Base-by-base conservation (phyloP, 1,284 basidiomycete species). In the Athelia sp. region DNA sequence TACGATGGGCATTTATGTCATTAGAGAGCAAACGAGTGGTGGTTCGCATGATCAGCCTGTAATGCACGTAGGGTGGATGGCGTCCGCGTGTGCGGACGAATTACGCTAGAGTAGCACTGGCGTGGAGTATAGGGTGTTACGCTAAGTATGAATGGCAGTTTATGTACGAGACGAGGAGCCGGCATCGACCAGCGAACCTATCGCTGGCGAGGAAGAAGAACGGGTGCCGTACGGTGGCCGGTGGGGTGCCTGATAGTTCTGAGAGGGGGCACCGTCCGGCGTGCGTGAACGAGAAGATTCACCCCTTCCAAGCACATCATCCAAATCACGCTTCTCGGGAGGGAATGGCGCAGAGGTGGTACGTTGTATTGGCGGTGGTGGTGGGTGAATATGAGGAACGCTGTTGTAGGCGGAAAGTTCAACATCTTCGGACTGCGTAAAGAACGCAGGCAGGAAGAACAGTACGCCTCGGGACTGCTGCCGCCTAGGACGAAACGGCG, bases 401-500 rank as follows among this genome's bases (percentile, higher is more conserved):
- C 62, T 66, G 14, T 66, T 56, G 57, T 56, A 47, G 52, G 46
- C 36, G 10, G 48, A 52, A 23, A 76, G 62, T 55, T 83, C 78
- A 47, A 79, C 65, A 52, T 76, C 74, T 40, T 72, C 72, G 2
- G 74, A 65, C 47, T 76, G 70, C 2, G 82, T 74, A 62, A 89
- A 84, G 57, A 88, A 83, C n/a, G 88, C 85, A 31, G 87, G 88
- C 43, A 91, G 75, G 74, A 91, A 90, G 68, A 89, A 90, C 48
- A 90, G 67, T 29, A 88, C 79, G 26, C 84, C 82, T 34, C 82
- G 75, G 46, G 74, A 73, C 29, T 75, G 71, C 31, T 72, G 74
- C 40, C 76, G 71, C 51, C 76, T 69, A 38, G 71, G 65, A 38
- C 71, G 71, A 51, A 71, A 55, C 53, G 73, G 71, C 24, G 75